Conservation (phyloP, 2,329 filamentous ascomycete species). For the Aspergillus persii region DNA sequence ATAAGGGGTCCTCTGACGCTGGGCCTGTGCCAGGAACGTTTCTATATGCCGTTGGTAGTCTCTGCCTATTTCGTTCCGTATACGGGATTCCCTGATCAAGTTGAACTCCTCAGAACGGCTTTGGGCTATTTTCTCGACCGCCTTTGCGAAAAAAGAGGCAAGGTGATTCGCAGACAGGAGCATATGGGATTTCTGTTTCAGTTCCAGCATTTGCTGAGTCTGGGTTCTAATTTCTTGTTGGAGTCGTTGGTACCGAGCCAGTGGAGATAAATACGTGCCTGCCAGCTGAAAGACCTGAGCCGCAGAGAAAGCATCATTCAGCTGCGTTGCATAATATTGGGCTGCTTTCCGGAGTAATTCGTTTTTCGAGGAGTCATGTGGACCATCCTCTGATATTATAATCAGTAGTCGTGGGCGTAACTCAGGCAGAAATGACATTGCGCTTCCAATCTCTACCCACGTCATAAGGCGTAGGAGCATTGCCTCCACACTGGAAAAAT, state of each 20-base stretch:
- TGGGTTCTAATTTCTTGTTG: slow-evolving; percentile 5
- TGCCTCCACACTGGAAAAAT: slow-evolving; percentile 7
- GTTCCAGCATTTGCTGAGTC: background rate
- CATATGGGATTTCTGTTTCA: background rate
- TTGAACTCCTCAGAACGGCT: background rate
- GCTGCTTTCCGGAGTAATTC: background rate
- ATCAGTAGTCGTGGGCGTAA: slow-evolving; percentile 7
- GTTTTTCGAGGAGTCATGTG: background rate
- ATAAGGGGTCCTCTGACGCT: slow-evolving; percentile 3
- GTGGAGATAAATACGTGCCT: slow-evolving; percentile 7
- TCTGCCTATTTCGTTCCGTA: background rate
- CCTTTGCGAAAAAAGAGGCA: slow-evolving; percentile 2
- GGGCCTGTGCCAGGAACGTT: slow-evolving; percentile 6
- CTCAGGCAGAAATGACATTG: slow-evolving; percentile 1
- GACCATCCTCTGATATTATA: slow-evolving; percentile 7
- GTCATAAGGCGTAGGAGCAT: slow-evolving; percentile 1
- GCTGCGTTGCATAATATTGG: background rate
- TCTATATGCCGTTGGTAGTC: slow-evolving; percentile 8
- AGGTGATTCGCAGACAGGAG: slow-evolving; percentile 4
- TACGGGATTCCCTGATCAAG: slow-evolving; percentile 3
- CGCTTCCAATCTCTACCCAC: slow-evolving; percentile 8
- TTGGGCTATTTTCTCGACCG: background rate
- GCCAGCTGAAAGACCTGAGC: slow-evolving; percentile 8
- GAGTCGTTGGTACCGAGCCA: slow-evolving; percentile 7
- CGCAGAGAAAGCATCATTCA: slow-evolving; percentile 2